Conservation (phyloP, 1,139 yeast species). For the Torulaspora globosa region DNA sequence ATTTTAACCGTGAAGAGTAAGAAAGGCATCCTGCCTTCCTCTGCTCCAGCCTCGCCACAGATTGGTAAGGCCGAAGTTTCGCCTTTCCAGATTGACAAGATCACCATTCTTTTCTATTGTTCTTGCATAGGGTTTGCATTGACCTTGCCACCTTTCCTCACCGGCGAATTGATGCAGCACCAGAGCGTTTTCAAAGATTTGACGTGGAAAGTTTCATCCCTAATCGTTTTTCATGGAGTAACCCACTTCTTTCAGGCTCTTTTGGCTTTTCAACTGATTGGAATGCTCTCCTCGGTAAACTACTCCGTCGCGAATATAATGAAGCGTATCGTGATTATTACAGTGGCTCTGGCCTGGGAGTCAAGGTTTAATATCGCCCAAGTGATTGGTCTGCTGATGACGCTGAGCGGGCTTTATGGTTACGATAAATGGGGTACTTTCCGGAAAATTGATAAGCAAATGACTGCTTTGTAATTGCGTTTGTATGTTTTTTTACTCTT, state of each 20-base stretch:
- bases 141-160: constrained; percentile 73
- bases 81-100: constrained; percentile 56
- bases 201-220: constrained; percentile 35
- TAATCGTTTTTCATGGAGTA: constrained; percentile 60
- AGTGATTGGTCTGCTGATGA: constrained; percentile 64
- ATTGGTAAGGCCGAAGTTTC: constrained; percentile 16
- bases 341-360: constrained; percentile 78
- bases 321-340: constrained; percentile 80
- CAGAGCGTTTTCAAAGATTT: constrained; percentile 34
- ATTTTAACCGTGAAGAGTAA: constrained; percentile 54
- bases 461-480: constrained; percentile 4
- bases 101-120: constrained; percentile 79
- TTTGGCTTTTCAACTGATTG: constrained; percentile 84
- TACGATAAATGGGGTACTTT: constrained; percentile 47
- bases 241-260: constrained; percentile 83
- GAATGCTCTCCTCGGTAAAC: constrained; percentile 79
- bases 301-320: constrained; percentile 87
- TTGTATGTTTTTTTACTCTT: background rate
- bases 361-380: constrained; percentile 56
- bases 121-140: constrained; percentile 73
- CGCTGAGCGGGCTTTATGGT: constrained; percentile 59
- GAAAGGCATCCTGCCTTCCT: constrained; percentile 28
- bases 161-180: constrained; percentile 35
- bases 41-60: constrained; percentile 20
- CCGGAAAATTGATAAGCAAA: constrained; percentile 9